Base-by-base conservation (phyloP, 164 flowering plant species). In the Akebia trifoliata region DNA sequence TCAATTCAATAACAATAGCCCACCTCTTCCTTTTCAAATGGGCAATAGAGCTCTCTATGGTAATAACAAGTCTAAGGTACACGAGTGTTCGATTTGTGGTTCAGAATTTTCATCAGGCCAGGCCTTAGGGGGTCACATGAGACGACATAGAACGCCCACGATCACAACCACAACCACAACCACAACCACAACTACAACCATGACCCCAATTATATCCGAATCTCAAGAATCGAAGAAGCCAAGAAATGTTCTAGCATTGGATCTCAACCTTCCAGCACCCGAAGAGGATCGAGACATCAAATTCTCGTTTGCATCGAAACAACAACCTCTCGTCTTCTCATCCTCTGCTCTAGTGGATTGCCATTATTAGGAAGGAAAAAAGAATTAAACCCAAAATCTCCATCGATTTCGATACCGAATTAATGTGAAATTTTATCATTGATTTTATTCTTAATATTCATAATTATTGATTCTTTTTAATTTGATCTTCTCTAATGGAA, bases 241-340 rank as follows among this genome's bases (percentile, higher is more conserved):
- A 2, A 74, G 74, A 54, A 75, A 59, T 39, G 50, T 75, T 20
- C 57, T 81, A 4, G 24, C 68, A 3, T 69, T 90, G 68, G 97
- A 90, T 79, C 93, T 90, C 22, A 87, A 87, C 64, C 78, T 85
- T 34, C 90, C 97, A 18, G 93, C 95, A 4, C 90, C 84, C 15
- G 84, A 79, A 9, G 93, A 85, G 6, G 87, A 85, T 22, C 74
- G 38, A 22, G 56, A 67, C 3, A 24, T 66, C 2, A 74, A 74
- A 54, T 75, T 77, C 36, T 70, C 72, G 50, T 74, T 74, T 43
- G 57, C 69, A 10, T 48, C 72, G 0, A 67, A 63, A 31, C 77
- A 62, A 50, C 71, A 66, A 39, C 50, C 67, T 7, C 72, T 78
- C 6, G 68, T 79, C 37, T 83, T 85, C 74, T 64, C 93, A 29